A percentile compares a stretch with the other conserved stretches of the same genome.
Conservation (phyloP, 2,329 filamentous ascomycete species). For the Neonectria ditissima region DNA sequence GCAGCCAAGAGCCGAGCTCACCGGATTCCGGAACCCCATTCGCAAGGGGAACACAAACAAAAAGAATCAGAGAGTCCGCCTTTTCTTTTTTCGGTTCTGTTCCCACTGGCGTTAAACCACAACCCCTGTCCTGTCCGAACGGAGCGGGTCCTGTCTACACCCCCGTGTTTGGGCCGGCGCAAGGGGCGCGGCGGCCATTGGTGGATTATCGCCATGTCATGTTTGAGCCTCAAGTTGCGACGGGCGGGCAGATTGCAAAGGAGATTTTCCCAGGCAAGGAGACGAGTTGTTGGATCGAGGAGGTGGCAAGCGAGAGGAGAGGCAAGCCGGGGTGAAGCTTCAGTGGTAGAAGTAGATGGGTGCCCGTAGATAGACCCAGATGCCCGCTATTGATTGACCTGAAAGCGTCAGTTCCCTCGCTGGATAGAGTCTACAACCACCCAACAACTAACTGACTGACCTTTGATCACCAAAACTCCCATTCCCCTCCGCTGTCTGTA, state of each 20-base stretch:
- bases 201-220: constrained; percentile 39
- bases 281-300: background rate
- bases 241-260: constrained; percentile 23
- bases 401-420: background rate
- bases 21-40: constrained; percentile 47
- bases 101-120: no score
- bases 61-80: background rate
- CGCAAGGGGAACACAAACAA: constrained; percentile 11
- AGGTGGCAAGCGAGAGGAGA: background rate
- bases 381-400: no score
- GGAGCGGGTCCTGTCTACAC: constrained; percentile 1
- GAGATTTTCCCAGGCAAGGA: constrained; percentile 10
- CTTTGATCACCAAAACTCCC: no score
- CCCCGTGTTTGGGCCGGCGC: constrained; percentile 43
- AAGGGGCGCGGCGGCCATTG: constrained; percentile 42
- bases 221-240: constrained; percentile 46
- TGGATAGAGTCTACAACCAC: no score
- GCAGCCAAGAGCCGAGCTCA: constrained; percentile 42
- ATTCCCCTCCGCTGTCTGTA: no score
- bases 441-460: no score
- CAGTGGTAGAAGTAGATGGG: no score
- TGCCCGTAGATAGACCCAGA: no score
- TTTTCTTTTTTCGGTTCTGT: constrained; percentile 1
- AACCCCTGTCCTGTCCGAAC: background rate
- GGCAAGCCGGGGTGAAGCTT: no score